These are phyloP conservation scores for Apiotrichum gamsii DNA, from an alignment of 1,284 basidiomycete genomes.

Conservation along the genomic window DNA sequence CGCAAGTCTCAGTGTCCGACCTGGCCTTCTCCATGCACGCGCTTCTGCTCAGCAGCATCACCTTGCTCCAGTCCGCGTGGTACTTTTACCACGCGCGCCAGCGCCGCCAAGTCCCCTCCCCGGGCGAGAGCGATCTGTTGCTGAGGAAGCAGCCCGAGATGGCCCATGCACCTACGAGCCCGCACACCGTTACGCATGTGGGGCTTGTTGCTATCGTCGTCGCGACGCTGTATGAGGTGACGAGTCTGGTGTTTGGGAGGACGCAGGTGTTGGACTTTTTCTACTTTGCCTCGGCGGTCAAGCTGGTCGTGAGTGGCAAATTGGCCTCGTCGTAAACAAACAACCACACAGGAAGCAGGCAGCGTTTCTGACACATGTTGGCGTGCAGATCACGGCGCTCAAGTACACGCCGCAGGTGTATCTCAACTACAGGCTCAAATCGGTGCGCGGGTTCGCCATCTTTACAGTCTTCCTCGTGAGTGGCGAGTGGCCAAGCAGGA, in stretches of 20 bases:
- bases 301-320: constrained; percentile 27
- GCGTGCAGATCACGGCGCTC: constrained; percentile 25
- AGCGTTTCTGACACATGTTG: neutral
- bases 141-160: neutral
- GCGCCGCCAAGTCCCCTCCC: neutral
- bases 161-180: constrained; percentile 17
- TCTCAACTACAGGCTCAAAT: constrained; percentile 38
- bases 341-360: too few relatives aligned
- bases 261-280: constrained; percentile 42
- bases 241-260: constrained; percentile 25
- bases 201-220: constrained; percentile 24
- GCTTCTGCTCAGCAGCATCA: constrained; percentile 29
- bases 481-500: too few relatives aligned
- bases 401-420: constrained; percentile 47
- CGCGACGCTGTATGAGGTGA: constrained; percentile 16
- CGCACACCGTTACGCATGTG: constrained; percentile 21
- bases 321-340: neutral
- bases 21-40: constrained; percentile 48
- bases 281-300: constrained; percentile 40
- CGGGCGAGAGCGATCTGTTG: constrained; percentile 5
- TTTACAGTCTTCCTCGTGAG: constrained; percentile 34
- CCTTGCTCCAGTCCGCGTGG: constrained; percentile 29
- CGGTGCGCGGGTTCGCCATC: constrained; percentile 40
- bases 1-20: constrained; percentile 46
- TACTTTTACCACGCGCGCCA: constrained; percentile 18